A percentile compares a stretch with the other conserved stretches of the same genome.
Evolutionary conservation across 352 stramenopile genomes (phyloP).

Genomic region (Phytopythium boreale): DNA sequence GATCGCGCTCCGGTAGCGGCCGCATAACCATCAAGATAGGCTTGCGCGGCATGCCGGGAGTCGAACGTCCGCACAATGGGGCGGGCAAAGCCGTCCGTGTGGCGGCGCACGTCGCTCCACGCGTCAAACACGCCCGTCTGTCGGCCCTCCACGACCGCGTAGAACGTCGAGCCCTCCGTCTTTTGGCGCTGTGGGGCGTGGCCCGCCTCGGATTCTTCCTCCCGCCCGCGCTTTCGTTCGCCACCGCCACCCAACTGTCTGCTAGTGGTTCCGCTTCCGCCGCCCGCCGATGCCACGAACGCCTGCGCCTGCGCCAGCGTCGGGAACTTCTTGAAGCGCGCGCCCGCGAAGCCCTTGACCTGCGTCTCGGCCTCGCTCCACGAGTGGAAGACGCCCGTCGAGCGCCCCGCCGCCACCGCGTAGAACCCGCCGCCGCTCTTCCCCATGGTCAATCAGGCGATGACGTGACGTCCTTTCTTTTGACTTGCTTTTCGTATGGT

Average conservation of each 20-base stretch:
- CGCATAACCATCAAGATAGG: conserved; percentile 17
- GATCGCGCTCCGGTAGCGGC: background rate
- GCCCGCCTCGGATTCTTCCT: background rate
- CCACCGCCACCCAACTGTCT: background rate
- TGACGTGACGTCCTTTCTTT: background rate
- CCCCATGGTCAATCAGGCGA: background rate
- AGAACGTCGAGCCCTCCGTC: conserved; percentile 11
- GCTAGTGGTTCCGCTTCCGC: background rate
- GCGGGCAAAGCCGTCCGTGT: conserved; percentile 17
- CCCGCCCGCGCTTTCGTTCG: conserved; percentile 1
- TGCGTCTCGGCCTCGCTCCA: conserved; percentile 49
- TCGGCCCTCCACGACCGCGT: conserved; percentile 15
- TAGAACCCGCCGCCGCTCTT: conserved; percentile 35
- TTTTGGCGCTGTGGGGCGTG: background rate
- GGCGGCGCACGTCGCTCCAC: conserved; percentile 7
- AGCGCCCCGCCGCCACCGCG: conserved; percentile 54
- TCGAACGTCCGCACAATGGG: conserved; percentile 31
- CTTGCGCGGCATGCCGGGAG: conserved; percentile 21
- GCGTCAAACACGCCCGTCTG: conserved; percentile 18
- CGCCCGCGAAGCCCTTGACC: conserved; percentile 51
- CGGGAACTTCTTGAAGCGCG: conserved; percentile 67
- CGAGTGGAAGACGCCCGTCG: conserved; percentile 47
- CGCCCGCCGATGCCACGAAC: conserved; percentile 27
- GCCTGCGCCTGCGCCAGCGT: conserved; percentile 38
- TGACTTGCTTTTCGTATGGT: background rate